Base-by-base conservation (phyloP, 441 rosid genomes). In the Pelargonium fulgidum region DNA sequence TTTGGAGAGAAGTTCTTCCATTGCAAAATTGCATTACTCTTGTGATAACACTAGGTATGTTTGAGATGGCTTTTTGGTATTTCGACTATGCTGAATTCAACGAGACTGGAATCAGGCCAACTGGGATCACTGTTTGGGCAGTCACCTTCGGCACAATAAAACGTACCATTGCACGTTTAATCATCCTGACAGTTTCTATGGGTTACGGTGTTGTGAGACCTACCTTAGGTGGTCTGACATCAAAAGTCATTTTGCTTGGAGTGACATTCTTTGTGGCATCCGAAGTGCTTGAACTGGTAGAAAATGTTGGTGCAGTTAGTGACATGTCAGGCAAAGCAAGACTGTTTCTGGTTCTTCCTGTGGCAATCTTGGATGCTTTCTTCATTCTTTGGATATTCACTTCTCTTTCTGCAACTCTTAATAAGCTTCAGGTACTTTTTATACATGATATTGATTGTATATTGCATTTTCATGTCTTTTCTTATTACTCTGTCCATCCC, bases 161-260 rank as follows among this genome's bases (percentile, higher is more conserved):
- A 54, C 93, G 90, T 22, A 87, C 96, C 0, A 79, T 85, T 45
- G 88, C 97, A 20, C 87, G 94, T 26, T 74, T 92, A 64, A 83
- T 94, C 77, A 90, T 94, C 66, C 72, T 92, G 42, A 94, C 86
- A 84, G 98, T 94, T 75, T 85, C 96, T 9, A 92, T 92, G 98
- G 99, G 98, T 1, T 94, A 85, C 9, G 99, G 99, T 63, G 97
- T 94, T 69, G 97, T 90, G 76, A 89, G 99, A 70, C 97, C 99
- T 70, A 89, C 98, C 50, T 79, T 92, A 6, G 98, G 99, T 29
- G 99, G 99, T 7, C 81, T 94, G 65, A 86, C 98, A 8, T 87
- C 93, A 16, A 94, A 94, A 84, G 94, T 94, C 70, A 65, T 87
- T 62, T 80, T 94, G 97, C 96, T 94, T 66, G 97, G 98, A 14